Evolutionary conservation across 805 yeast genomes (phyloP), one percentile per base, ranked within the genome.

Genomic region (Candida patagonica): DNA sequence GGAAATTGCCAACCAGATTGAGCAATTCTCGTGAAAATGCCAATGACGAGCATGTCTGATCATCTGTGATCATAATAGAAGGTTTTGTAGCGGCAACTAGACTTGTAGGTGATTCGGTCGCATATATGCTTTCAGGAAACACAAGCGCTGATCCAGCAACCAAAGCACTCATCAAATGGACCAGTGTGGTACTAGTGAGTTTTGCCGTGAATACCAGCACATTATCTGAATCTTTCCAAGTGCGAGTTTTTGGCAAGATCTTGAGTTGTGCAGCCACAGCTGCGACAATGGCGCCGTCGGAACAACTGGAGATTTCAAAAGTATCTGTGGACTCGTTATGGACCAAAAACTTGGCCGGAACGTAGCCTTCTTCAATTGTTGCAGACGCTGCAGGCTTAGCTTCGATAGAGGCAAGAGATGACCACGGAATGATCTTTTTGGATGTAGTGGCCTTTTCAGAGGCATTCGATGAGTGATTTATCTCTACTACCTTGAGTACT

Each of bases 191-290:
- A 5, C 52, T 44, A 6, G 49, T 41, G 3, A 54, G 44, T 30
- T 53, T 42, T 7, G 56, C 47, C 6, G 59, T 53, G 29, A 57
- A 54, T 21, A 57, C 42, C 17, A 57, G 49, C 2, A 63, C 59
- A 3, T 43, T 43, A 39, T 63, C 68, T 8, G 42, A 19, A 2
- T 43, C 15, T 0, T 21, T 42, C 59, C 62, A 55, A 27, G 51
- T 54, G 32, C 56, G 52, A 12, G 52, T 49, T 10, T 44, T 41
- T 1, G 62, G 63, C 16, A 62, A 46, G 1, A 54, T 54, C 17
- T 57, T 52, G 36, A 62, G 40, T 43, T 63, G 67, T 6, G 62
- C 55, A 1, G 65, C 66, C 7, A 63, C 46, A 1, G 66, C 57
- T 1, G 59, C 45, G 5, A 62, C 62, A 13, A 63, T 43, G 27